Evolutionary conservation across 176 grass and related monocot species (phyloP), one percentile per base, ranked within the genome.

Genomic region (Typha latifolia): DNA sequence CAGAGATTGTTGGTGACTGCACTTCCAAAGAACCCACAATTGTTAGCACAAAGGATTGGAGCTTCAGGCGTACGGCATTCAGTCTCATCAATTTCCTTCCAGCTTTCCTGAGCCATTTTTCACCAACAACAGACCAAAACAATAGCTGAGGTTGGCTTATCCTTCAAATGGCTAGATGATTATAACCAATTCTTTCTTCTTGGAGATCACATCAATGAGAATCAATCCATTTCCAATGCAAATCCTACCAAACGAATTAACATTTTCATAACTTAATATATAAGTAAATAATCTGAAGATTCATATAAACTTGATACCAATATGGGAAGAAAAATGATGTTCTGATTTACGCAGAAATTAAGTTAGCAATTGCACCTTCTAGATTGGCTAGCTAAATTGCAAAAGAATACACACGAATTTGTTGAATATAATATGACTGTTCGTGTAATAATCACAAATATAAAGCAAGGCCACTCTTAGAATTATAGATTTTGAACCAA

Each of bases 11-110:
- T 90, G 0, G 91, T 90, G 77, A 82, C 70, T 47, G 84, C 78
- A 59, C 69, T 96, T n/a, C 91, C 91, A 1, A 96, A 96, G 76
- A 96, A 96, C 14, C 91, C 91, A 32, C 91, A 96, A 21, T 87
- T 90, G 69, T 96, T 96, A 73, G 80, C 72, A 62, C 91, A 96
- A 53, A 87, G 63, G 47, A 81, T 63, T 5, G 84, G 84, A 4
- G 71, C 78, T 77, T 95, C 90, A 2, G 80, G 86, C 0, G 80
- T 78, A 7, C 86, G 76, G 23, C 74, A 83, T 66, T 75, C 79
- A 14, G 81, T 84, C 66, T 78, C 74, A 65, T 89, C 86, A 68
- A 81, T 69, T 79, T 90, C 86, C 59, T 90, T 87, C 90, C 86
- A 95, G 75, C 90, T 84, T 55, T 95, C 90, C 67, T 95, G 86